Evolutionary conservation across 345 rosid species (phyloP).

Genomic region (Salix purpurea): DNA sequence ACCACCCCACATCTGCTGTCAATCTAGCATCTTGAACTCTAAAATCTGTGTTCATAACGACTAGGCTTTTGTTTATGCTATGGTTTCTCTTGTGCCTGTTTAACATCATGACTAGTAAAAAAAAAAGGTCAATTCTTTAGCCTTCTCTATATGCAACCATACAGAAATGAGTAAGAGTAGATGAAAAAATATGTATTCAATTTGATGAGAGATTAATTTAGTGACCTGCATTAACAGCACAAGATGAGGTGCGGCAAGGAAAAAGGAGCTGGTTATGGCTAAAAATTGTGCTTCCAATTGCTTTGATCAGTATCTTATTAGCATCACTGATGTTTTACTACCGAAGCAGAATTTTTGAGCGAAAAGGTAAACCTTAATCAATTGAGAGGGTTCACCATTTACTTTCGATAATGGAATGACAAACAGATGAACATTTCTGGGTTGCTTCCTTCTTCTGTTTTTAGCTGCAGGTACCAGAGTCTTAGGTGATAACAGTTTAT

Average conservation of each 20-base stretch:
- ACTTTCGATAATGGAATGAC: background rate
- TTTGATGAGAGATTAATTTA: background rate
- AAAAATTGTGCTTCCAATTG: conserved; percentile 18
- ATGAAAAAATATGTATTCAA: too few relatives aligned
- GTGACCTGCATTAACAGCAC: conserved; percentile 18
- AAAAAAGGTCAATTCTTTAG: too few relatives aligned
- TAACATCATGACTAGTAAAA: too few relatives aligned
- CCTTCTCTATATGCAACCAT: background rate
- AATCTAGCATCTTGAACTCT: too few relatives aligned
- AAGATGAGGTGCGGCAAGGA: conserved; percentile 11
- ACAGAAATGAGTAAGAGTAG: too few relatives aligned
- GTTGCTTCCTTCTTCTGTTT: background rate
- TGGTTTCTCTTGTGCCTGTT: too few relatives aligned
- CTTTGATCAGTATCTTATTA: conserved; percentile 14
- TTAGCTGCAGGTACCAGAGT: too few relatives aligned
- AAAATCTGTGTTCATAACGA: too few relatives aligned
- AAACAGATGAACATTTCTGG: background rate
- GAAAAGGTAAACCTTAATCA: conserved; percentile 17
- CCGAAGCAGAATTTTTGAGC: conserved; percentile 10
- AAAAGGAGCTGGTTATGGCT: conserved; percentile 18
- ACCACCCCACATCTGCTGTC: too few relatives aligned
- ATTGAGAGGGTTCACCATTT: background rate
- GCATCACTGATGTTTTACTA: conserved; percentile 5
- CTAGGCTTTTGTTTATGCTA: too few relatives aligned
- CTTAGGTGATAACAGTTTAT: too few relatives aligned